These are phyloP conservation scores for Leccinellum luteum DNA, from an alignment of 768 basidiomycete species.

Conservation along the genomic window DNA sequence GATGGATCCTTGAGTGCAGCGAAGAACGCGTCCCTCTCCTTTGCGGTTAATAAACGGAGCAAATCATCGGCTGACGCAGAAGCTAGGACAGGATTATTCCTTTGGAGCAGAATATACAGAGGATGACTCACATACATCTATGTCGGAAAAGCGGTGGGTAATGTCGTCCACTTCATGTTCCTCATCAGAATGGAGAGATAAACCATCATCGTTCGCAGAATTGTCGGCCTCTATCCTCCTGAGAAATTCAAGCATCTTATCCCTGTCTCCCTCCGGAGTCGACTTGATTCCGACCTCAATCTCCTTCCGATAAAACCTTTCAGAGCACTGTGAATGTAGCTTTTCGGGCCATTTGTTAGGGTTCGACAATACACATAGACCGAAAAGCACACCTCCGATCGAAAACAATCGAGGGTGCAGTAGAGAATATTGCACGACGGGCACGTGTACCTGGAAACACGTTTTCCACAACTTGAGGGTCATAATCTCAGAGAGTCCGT, in stretches of 20 bases:
- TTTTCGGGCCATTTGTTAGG: conserved; percentile 5
- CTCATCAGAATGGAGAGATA: conserved; percentile 32
- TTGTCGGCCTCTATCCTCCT: conserved; percentile 69
- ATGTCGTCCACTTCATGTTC: conserved; percentile 46
- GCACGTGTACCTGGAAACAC: conserved; percentile 79
- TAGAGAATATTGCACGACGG: conserved; percentile 79
- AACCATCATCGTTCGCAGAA: conserved; percentile 35
- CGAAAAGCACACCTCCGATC: conserved; percentile 53
- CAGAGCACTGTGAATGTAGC: conserved; percentile 75
- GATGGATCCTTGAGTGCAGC: conserved; percentile 57
- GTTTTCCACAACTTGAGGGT: conserved; percentile 61
- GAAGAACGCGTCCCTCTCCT: conserved; percentile 60
- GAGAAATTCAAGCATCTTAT: conserved; percentile 66
- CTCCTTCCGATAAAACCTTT: conserved; percentile 77
- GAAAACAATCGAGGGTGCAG: conserved; percentile 79
- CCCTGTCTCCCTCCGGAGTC: conserved; percentile 54
- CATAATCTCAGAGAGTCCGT: conserved; percentile 1
- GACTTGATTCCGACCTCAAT: conserved; percentile 61
- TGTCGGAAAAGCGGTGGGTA: conserved; percentile 45
- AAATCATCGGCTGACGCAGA: conserved; percentile 53
- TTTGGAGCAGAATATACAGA: not conserved
- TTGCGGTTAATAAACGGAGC: conserved; percentile 58
- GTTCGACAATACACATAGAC: not conserved
- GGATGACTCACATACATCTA: conserved; percentile 59
- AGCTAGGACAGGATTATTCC: conserved; percentile 37